A percentile compares a stretch with the other conserved stretches of the same genome.
These are phyloP conservation scores for Dictyostelium firmibasis DNA, from an alignment of 78 protist genomes.

Conservation along the genomic window DNA sequence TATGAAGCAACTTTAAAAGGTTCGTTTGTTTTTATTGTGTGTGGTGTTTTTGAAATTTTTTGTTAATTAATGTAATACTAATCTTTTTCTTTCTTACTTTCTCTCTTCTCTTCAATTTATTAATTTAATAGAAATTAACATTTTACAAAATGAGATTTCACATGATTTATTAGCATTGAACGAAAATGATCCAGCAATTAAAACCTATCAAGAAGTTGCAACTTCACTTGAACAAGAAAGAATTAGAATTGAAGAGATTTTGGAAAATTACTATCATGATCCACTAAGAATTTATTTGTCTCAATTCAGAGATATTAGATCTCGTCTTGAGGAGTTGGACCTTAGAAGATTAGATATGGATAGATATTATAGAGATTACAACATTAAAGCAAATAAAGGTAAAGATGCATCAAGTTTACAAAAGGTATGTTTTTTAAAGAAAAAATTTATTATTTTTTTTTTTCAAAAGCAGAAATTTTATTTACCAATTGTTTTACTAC, in stretches of 20 bases:
- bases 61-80: too few species aligned
- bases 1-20: constrained; percentile 57
- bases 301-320: constrained; percentile 68
- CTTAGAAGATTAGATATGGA: constrained; percentile 70
- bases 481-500: too few species aligned
- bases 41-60: too few species aligned
- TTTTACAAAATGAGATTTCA: constrained; percentile 71
- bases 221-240: constrained; percentile 38
- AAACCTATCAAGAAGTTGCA: constrained; percentile 19
- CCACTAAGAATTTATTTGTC: constrained; percentile 60
- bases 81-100: too few species aligned
- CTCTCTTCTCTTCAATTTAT: too few species aligned
- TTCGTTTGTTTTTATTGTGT: too few species aligned
- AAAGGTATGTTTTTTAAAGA: neutral
- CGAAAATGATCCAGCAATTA: constrained; percentile 57
- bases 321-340: constrained; percentile 43
- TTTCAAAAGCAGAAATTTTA: too few species aligned
- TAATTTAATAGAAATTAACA: constrained; percentile 1
- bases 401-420: constrained; percentile 61
- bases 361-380: constrained; percentile 63
- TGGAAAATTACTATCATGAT: constrained; percentile 57
- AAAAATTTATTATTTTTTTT: too few species aligned
- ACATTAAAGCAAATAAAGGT: constrained; percentile 78
- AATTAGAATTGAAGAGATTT: constrained; percentile 27
- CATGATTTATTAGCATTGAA: constrained; percentile 65